Conservation (phyloP, 805 yeast genomes). For the Saturnispora silvae region DNA sequence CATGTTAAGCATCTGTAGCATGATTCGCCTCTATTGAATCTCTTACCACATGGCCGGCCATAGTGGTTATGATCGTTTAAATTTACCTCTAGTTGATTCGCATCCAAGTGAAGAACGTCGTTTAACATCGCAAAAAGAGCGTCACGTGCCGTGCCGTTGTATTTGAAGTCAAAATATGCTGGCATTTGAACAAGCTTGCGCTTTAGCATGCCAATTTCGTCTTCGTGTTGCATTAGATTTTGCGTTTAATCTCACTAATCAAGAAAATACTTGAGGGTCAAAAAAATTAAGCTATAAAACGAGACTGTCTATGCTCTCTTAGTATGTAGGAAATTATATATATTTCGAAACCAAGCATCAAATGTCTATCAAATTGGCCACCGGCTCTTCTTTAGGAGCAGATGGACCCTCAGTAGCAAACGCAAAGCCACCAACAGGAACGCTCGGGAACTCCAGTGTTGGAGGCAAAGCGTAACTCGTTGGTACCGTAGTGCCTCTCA, state of each 20-base stretch:
- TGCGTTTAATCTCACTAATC: too few species aligned
- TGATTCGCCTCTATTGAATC: slow-evolving; percentile 70
- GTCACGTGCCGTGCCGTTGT: slow-evolving; percentile 7
- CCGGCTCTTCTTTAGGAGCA: slow-evolving; percentile 7
- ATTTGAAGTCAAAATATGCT: slow-evolving; percentile 7
- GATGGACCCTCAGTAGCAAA: slow-evolving; percentile 1
- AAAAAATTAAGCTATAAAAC: too few species aligned
- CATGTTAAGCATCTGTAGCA: slow-evolving; percentile 68
- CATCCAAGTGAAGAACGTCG: not conserved
- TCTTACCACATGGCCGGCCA: slow-evolving; percentile 63
- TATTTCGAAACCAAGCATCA: too few species aligned
- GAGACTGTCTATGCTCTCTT: too few species aligned
- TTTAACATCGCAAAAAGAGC: slow-evolving; percentile 5
- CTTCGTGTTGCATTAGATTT: too few species aligned
- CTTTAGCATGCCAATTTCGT: not conserved
- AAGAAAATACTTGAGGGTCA: too few species aligned
- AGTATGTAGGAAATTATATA: too few species aligned
- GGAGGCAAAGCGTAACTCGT: slow-evolving; percentile 6
- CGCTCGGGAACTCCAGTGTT: slow-evolving; percentile 1
- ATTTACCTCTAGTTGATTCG: slow-evolving; percentile 16
- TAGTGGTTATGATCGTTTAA: slow-evolving; percentile 33
- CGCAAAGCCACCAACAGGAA: not conserved
- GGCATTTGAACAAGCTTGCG: slow-evolving; percentile 8
- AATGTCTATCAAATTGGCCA: slow-evolving; percentile 11
- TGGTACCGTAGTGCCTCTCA: slow-evolving; percentile 1